Percentiles rank a stretch among this genome's conserved stretches.
These are phyloP conservation scores for Ustilago lituana DNA, from an alignment of 1,284 basidiomycete species.

Conservation along the genomic window DNA sequence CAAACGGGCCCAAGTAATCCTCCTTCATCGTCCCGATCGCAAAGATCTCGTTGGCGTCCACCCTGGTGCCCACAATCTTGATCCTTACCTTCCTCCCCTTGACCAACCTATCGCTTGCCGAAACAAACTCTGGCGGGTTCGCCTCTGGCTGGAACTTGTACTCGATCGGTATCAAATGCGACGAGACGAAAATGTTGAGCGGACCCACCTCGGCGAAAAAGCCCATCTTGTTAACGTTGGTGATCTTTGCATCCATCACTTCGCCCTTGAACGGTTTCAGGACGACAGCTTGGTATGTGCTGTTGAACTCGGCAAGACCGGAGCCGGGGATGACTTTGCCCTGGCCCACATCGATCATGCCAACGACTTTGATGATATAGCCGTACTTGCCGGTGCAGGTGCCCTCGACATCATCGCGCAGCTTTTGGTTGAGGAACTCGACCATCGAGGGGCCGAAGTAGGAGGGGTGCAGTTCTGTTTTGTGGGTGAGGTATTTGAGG, in stretches of 20 bases:
- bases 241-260: constrained; percentile 95
- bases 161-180: constrained; percentile 81
- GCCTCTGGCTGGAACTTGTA: constrained; percentile 64
- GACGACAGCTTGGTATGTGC: constrained; percentile 64
- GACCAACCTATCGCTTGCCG: constrained; percentile 70
- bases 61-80: constrained; percentile 95
- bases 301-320: constrained; percentile 86
- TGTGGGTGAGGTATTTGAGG: constrained; percentile 87
- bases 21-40: constrained; percentile 67
- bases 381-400: constrained; percentile 90
- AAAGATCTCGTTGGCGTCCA: constrained; percentile 92
- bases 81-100: constrained; percentile 90
- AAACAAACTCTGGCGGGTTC: constrained; percentile 65
- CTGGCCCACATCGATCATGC: constrained; percentile 66
- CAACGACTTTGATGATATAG: constrained; percentile 96
- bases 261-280: constrained; percentile 85
- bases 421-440: constrained; percentile 88
- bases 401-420: constrained; percentile 95
- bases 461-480: constrained; percentile 93
- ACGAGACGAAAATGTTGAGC: constrained; percentile 73
- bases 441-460: constrained; percentile 97
- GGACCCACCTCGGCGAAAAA: constrained; percentile 98
- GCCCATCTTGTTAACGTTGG: constrained; percentile 98
- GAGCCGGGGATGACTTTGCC: constrained; percentile 86
- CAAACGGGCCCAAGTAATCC: constrained; percentile 63